phyloP scores from a whole-genome alignment of 805 yeast genomes.

The Lipomyces starkeyi region DNA sequence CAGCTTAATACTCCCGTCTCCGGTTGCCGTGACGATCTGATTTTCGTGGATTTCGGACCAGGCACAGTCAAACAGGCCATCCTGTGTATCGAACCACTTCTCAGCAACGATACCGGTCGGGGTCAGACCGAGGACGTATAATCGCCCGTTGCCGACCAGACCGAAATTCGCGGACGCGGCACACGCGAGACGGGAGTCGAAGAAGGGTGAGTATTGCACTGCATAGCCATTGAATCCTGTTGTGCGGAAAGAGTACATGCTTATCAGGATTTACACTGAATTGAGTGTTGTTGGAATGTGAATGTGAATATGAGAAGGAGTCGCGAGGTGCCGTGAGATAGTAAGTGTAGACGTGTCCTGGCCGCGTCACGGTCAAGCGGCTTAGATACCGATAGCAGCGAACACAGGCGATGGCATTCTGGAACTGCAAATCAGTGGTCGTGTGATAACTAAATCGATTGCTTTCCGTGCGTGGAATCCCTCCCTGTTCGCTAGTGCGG shows the following conservation, averaged over 20 bases:
- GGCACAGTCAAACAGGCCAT: constrained; percentile 82
- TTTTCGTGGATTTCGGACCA: constrained; percentile 94
- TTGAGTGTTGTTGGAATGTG: too few species aligned
- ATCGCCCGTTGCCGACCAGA: constrained; percentile 88
- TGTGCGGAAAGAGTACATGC: constrained; percentile 36
- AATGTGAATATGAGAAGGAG: too few species aligned
- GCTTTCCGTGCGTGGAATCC: neutral
- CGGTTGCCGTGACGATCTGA: constrained; percentile 80
- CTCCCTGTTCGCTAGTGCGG: neutral
- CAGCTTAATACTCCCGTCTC: constrained; percentile 86
- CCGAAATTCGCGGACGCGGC: constrained; percentile 94
- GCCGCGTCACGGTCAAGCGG: neutral
- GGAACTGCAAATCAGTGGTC: neutral
- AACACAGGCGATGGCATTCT: neutral
- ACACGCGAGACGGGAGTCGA: constrained; percentile 86
- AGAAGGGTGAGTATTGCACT: constrained; percentile 88
- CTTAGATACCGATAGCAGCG: neutral
- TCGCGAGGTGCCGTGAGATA: too few species aligned
- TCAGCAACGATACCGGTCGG: constrained; percentile 60
- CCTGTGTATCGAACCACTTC: constrained; percentile 80
- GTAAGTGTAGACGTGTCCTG: neutral
- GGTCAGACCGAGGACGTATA: constrained; percentile 71
- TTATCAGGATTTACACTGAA: neutral
- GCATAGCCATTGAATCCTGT: constrained; percentile 84
- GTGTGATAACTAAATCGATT: neutral